phyloP scores from a whole-genome alignment of 2,329 filamentous ascomycete species.

The Sarocladium kiliense region DNA sequence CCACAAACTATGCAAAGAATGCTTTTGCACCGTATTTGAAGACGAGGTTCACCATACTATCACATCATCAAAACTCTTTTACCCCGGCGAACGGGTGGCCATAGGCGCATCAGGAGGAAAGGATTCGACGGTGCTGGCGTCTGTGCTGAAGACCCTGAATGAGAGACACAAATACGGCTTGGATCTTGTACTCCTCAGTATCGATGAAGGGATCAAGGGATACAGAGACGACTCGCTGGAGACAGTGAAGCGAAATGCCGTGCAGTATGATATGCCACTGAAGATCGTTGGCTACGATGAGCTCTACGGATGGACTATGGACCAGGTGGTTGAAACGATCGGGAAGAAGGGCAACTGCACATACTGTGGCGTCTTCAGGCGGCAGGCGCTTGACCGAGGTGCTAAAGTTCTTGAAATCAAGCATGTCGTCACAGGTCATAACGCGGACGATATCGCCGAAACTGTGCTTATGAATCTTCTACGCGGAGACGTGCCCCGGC shows the following conservation, averaged over 20 bases:
- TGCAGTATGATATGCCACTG: conserved; percentile 85
- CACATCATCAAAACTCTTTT: conserved; percentile 72
- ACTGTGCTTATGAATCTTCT: conserved; percentile 97
- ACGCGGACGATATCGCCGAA: conserved; percentile 95
- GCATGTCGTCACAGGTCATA: conserved; percentile 96
- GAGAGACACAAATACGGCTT: conserved; percentile 83
- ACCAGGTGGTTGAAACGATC: conserved; percentile 92
- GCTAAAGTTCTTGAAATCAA: conserved; percentile 81
- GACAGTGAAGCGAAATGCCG: conserved; percentile 90
- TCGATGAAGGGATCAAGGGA: conserved; percentile 96
- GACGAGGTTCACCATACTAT: conserved; percentile 94
- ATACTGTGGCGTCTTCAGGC: conserved; percentile 92
- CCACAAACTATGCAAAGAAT: conserved; percentile 84
- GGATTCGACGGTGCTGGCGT: conserved; percentile 93
- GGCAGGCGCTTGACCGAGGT: conserved; percentile 89
- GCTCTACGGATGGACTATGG: conserved; percentile 98
- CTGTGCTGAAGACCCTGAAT: conserved; percentile 90
- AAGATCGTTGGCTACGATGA: conserved; percentile 91
- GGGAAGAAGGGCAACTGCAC: conserved; percentile 99
- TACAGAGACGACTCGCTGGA: conserved; percentile 95
- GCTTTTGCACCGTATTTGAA: conserved; percentile 86
- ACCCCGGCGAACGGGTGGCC: conserved; percentile 76
- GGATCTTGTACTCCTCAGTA: conserved; percentile 79
- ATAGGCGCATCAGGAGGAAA: conserved; percentile 97
- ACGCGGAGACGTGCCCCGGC: conserved; percentile 78